Evolutionary conservation across 2,329 filamentous ascomycete genomes (phyloP).

Genomic region (Talaromyces islandicus): DNA sequence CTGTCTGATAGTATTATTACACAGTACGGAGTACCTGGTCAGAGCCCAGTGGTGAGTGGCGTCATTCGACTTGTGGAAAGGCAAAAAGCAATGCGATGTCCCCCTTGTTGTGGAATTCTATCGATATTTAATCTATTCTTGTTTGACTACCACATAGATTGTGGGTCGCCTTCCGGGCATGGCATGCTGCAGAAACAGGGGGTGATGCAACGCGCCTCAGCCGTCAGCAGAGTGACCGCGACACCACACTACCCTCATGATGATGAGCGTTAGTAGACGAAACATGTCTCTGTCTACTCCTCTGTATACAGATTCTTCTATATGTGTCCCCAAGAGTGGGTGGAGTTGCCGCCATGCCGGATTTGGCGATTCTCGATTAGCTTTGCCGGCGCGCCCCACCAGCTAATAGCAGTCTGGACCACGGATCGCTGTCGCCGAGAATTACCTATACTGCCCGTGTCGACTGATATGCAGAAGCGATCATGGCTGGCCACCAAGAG

Average conservation of each 20-base stretch:
- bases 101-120: not conserved
- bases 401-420: not conserved
- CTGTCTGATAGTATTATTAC: too few species aligned
- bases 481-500: too few species aligned
- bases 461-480: not conserved
- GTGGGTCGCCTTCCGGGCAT: not conserved
- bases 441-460: not conserved
- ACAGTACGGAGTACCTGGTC: too few species aligned
- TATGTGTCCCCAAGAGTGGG: not conserved
- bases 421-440: not conserved
- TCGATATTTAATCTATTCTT: too few species aligned
- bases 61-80: not conserved
- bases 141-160: not conserved
- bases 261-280: not conserved
- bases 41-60: too few species aligned
- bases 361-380: not conserved
- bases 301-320: not conserved
- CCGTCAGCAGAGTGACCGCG: not conserved
- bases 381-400: not conserved
- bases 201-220: not conserved
- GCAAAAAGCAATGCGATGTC: not conserved
- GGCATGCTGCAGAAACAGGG: not conserved
- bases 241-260: not conserved
- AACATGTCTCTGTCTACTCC: not conserved
- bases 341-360: not conserved